Base-by-base conservation (phyloP, 345 rosid genomes). In the Bruguiera parviflora region DNA sequence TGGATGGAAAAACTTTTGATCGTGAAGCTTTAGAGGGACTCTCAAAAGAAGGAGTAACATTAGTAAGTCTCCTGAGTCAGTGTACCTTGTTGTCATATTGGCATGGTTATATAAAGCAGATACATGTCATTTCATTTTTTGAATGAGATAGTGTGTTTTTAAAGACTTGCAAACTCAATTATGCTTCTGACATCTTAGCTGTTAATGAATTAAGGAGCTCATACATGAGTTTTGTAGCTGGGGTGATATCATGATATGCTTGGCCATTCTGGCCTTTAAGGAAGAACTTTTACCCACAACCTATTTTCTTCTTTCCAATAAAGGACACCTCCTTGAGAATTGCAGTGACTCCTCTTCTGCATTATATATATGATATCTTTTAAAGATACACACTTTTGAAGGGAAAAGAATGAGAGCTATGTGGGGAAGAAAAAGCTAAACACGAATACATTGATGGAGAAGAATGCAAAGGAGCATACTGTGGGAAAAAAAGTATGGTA, bases 11-110 rank as follows among this genome's bases (percentile, higher is more conserved):
- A 67, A 73, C 75, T 25, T 95, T 95, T 76, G 99, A 95, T 57
- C 93, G 97, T 22, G 87, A 80, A 79, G 84, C 90, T 71, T 66
- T 94, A 61, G 96, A 94, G 79, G 90, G 89, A 74, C 89, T 95
- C 66, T 90, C 99, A 24, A 95, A 95, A 81, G 99, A 95, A 88
- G 97, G 97, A 76, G 96, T 95, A 55, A 90, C 99, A 18, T 74
- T 95, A 93, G 99, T 95, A 83, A 75, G 80, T 60, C 61, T 76
- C 76, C 71, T 73, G 53, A 55, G 74, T 69, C 37, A 52, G 10
- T 58, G 11, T 71, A 5, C 49, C n/a, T 52, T 29, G 37, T 65
- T 15, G 31, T 56, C 52, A 31, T 75, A 62, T 64, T 55, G 39
- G 53, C 67, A 27, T 20, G 22, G 19, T 31, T 61, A 37, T 22